Base-by-base conservation (phyloP, 345 rosid genomes). In the Eucalyptus decipiens region DNA sequence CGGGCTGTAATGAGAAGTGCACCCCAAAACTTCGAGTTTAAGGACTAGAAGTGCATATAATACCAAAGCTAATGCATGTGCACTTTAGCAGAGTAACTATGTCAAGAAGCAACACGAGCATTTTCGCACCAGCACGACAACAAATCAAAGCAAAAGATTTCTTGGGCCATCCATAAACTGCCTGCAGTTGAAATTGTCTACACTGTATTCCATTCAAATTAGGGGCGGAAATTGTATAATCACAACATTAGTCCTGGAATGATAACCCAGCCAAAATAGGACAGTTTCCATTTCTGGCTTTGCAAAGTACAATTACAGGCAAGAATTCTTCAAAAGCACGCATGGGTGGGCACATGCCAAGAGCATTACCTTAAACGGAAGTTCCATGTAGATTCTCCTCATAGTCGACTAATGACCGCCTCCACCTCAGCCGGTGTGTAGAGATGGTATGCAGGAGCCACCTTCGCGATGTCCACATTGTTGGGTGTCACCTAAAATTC, bases 351-450 rank as follows among this genome's bases (percentile, higher is more conserved):
- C 47, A 76, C 83, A 76, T 24, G 47, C 47, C 83, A 76, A 37
- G 83, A 76, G 3, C 83, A 76, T 76, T 76, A 76, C 83, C 40
- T 40, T 21, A 76, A 76, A 76, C 4, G 9, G 28, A 76, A 76
- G 47, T 87, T 87, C 83, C 49, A 51, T 32, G 42, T 65, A 42
- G 65, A 86, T 23, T 56, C 56, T 87, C 54, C 92, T 95, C 93
- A 97, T 51, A 97, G 95, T 90, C 98, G 98, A 90, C 90, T 86
- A 80, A 97, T 96, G 91, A 97, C 98, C 5, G 97, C 95, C 92
- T 97, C 99, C 47, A 97, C 99, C 93, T 97, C 99, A 26, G 97
- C 86, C 72, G 99, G 99, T 45, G 97, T 94, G 92, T 97, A 97
- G 34, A 97, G 95, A 92, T 97, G 98, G 92, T 97, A 97, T 1